Conservation (phyloP, 306 rosid species). For the Inga laurina region DNA sequence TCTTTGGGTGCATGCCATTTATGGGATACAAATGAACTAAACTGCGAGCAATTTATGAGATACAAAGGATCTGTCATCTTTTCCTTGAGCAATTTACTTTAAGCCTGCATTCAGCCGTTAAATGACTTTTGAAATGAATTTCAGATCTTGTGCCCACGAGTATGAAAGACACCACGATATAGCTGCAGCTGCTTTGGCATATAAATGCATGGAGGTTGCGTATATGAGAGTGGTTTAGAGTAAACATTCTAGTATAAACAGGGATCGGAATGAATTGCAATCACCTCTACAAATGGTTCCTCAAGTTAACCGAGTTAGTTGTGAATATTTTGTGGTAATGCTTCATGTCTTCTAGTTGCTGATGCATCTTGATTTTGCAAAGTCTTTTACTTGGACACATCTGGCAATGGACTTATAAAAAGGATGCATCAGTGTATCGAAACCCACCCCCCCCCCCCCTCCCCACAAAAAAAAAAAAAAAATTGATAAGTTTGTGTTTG, state of each 20-base stretch:
- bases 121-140: slow-evolving; percentile 34
- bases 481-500: not conserved
- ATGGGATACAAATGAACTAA: not conserved
- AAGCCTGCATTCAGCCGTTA: slow-evolving; percentile 20
- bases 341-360: slow-evolving; percentile 22
- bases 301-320: slow-evolving; percentile 61
- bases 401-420: slow-evolving; percentile 15
- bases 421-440: not conserved
- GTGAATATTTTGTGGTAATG: slow-evolving; percentile 24
- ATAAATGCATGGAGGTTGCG: slow-evolving; percentile 90
- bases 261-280: slow-evolving; percentile 70
- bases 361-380: slow-evolving; percentile 15
- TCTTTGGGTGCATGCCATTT: not conserved
- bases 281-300: slow-evolving; percentile 61
- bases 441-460: too few species aligned
- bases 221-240: slow-evolving; percentile 70
- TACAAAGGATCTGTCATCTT: slow-evolving; percentile 2
- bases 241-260: slow-evolving; percentile 52
- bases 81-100: slow-evolving; percentile 20
- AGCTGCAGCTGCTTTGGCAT: slow-evolving; percentile 86
- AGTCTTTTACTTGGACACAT: slow-evolving; percentile 30
- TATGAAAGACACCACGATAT: slow-evolving; percentile 65
- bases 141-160: slow-evolving; percentile 76
- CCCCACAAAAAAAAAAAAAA: too few species aligned
- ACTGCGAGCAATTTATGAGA: not conserved